A percentile compares a stretch with the other conserved stretches of the same genome.
Evolutionary conservation across 768 basidiomycete genomes (phyloP).

Genomic region (Lentinula detonsa): DNA sequence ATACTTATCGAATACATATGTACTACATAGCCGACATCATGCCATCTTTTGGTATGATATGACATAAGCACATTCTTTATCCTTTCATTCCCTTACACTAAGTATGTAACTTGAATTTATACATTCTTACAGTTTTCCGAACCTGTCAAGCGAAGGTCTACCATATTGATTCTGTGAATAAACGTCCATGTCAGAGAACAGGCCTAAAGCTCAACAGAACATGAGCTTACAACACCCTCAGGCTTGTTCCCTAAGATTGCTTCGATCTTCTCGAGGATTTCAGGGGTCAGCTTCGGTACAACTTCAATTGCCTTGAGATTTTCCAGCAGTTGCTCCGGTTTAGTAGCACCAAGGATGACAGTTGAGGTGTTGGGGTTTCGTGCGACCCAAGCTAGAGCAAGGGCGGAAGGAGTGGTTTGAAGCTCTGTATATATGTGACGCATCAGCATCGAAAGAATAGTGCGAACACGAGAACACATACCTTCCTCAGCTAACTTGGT

Average conservation of each 20-base stretch:
- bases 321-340: constrained; percentile 40
- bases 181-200: background rate
- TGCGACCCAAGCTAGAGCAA: constrained; percentile 58
- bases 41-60: too few species aligned
- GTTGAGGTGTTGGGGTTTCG: constrained; percentile 42
- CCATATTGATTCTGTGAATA: constrained; percentile 28
- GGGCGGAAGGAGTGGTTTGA: constrained; percentile 38
- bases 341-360: constrained; percentile 41
- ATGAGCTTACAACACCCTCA: background rate
- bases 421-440: constrained; percentile 24
- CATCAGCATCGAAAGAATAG: background rate
- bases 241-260: constrained; percentile 38
- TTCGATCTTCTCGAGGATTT: constrained; percentile 48
- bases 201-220: background rate
- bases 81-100: background rate
- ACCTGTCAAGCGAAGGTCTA: background rate
- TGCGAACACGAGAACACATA: background rate
- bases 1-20: too few species aligned
- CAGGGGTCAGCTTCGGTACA: constrained; percentile 50
- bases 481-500: constrained; percentile 39
- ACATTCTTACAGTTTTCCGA: constrained; percentile 1
- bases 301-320: constrained; percentile 52
- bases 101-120: background rate
- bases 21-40: too few species aligned
- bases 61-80: background rate